Percentiles rank a stretch among this genome's conserved stretches.
Evolutionary conservation across 2,329 filamentous ascomycete genomes (phyloP).

Genomic region (Gliomastix tumulicola): DNA sequence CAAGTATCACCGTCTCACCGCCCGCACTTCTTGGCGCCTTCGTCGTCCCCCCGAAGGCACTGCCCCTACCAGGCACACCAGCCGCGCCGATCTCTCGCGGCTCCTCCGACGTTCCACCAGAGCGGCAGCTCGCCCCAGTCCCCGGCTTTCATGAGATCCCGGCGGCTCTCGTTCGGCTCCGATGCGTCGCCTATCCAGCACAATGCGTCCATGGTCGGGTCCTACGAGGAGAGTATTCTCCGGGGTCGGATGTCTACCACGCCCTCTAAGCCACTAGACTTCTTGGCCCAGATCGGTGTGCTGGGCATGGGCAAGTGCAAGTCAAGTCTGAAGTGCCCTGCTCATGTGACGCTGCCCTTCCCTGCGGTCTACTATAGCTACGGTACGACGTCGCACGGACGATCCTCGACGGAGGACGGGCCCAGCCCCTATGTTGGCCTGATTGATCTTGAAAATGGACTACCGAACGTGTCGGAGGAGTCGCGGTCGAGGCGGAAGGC

Average conservation of each 20-base stretch:
- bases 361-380: conserved; percentile 97
- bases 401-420: conserved; percentile 66
- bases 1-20: conserved; percentile 31
- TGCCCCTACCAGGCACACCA: conserved; percentile 69
- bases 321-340: conserved; percentile 72
- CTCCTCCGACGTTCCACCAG: conserved; percentile 35
- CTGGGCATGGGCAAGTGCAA: conserved; percentile 87
- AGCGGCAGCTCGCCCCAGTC: conserved; percentile 30
- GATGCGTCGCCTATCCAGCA: conserved; percentile 75
- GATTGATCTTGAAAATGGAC: conserved; percentile 80
- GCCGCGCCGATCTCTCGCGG: conserved; percentile 67
- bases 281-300: conserved; percentile 91
- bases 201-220: conserved; percentile 93
- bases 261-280: conserved; percentile 86
- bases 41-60: conserved; percentile 3
- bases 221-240: conserved; percentile 94
- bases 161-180: conserved; percentile 64
- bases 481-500: conserved; percentile 40
- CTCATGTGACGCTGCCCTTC: conserved; percentile 86
- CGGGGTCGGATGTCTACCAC: conserved; percentile 94
- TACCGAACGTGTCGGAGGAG: conserved; percentile 47
- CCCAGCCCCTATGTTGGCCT: conserved; percentile 94
- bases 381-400: conserved; percentile 56
- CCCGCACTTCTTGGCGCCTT: too few relatives aligned
- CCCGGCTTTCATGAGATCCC: conserved; percentile 42